These are phyloP conservation scores for Exserohilum turcica DNA, from an alignment of 2,329 filamentous ascomycete genomes.

Conservation along the genomic window DNA sequence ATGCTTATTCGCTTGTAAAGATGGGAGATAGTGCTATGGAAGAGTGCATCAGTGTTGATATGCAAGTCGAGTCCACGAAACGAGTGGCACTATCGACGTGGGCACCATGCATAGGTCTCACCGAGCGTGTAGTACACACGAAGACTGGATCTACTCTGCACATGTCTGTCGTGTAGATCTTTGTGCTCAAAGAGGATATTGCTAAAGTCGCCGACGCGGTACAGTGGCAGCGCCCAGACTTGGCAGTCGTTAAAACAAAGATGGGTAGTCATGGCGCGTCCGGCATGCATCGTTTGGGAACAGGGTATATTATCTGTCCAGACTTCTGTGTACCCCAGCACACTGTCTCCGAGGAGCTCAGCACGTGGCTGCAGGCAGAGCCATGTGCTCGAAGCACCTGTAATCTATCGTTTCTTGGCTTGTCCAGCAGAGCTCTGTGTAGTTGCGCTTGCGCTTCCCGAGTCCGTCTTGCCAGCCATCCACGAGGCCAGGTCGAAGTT, in stretches of 20 bases:
- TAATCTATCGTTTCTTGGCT: slow-evolving; percentile 26
- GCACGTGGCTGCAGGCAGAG: background rate
- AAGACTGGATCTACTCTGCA: too few species aligned
- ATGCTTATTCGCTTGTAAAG: background rate
- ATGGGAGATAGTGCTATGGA: background rate
- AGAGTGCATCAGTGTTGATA: background rate
- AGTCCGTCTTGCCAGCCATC: slow-evolving; percentile 64
- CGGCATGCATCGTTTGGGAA: background rate
- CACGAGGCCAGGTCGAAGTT: slow-evolving; percentile 72
- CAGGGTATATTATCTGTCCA: slow-evolving; percentile 2
- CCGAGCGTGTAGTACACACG: background rate
- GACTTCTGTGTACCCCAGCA: background rate
- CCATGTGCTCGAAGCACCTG: background rate
- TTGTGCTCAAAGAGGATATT: background rate
- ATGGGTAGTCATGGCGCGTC: background rate
- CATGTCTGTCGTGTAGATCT: background rate
- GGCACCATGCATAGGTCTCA: background rate
- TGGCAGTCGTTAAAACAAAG: background rate
- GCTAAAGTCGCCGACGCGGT: background rate
- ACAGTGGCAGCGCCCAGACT: background rate
- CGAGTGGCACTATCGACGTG: background rate
- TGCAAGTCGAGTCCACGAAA: too few species aligned
- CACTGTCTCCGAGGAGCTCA: background rate
- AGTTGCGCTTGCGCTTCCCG: slow-evolving; percentile 24
- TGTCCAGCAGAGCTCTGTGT: slow-evolving; percentile 39